Conservation (phyloP, 78 protist genomes). For the Dictyostelium brefeldianum region DNA sequence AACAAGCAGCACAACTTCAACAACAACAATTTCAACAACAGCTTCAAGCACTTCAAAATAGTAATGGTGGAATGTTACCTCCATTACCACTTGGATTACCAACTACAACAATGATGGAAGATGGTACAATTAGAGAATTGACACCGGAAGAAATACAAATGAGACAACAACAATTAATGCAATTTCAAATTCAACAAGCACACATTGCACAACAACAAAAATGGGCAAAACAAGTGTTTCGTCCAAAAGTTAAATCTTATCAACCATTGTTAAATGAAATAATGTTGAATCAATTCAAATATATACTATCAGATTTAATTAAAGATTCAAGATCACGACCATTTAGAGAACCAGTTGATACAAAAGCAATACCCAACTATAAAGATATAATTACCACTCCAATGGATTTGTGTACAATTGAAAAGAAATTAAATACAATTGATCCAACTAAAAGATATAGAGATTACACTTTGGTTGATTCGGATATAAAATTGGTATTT, state of each 20-base stretch:
- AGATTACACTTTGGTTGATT: not conserved
- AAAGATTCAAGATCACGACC: slow-evolving; percentile 50
- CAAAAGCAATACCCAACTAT: not conserved
- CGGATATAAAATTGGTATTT: slow-evolving; percentile 49
- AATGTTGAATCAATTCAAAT: slow-evolving; percentile 17
- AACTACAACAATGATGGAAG: not conserved
- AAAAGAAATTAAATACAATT: slow-evolving; percentile 16
- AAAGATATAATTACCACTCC: slow-evolving; percentile 27
- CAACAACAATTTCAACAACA: not conserved
- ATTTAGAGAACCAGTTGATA: slow-evolving; percentile 36
- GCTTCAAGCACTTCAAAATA: not conserved
- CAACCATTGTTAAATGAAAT: not conserved
- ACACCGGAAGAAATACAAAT: not conserved
- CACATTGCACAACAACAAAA: slow-evolving; percentile 7
- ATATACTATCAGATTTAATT: not conserved
- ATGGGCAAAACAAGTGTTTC: slow-evolving; percentile 17
- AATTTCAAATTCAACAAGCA: not conserved
- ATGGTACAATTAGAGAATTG: not conserved
- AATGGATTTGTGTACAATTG: slow-evolving; percentile 51
- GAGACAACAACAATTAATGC: not conserved
- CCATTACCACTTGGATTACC: not conserved
- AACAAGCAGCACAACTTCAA: not conserved
- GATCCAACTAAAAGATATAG: not conserved
- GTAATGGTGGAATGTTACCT: too few species aligned
- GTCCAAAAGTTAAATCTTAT: slow-evolving; percentile 33